These are phyloP conservation scores for Boletus rubroflammeus DNA, from an alignment of 768 basidiomycete species.

Conservation along the genomic window DNA sequence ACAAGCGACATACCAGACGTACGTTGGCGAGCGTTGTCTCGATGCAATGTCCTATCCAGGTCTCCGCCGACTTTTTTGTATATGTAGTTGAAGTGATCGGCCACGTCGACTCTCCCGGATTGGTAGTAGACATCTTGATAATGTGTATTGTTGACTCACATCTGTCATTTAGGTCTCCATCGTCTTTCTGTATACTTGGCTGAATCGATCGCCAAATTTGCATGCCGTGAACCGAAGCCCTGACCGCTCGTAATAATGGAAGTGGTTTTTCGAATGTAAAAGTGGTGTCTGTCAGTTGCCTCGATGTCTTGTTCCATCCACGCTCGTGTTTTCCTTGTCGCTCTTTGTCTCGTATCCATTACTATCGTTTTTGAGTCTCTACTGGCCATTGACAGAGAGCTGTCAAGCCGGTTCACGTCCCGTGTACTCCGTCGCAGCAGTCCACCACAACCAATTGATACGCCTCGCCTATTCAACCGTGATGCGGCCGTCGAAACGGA, in stretches of 20 bases:
- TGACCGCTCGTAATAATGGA: no score
- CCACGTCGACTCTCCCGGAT: not conserved
- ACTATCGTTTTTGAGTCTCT: conserved; percentile 5
- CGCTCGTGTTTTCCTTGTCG: conserved; percentile 12
- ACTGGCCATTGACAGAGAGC: conserved; percentile 6
- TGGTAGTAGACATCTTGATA: not conserved
- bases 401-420: not conserved
- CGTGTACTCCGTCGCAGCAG: not conserved
- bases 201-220: no score
- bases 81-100: not conserved
- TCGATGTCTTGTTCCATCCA: conserved; percentile 5
- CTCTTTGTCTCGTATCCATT: conserved; percentile 15
- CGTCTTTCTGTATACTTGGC: not conserved
- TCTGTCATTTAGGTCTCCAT: not conserved
- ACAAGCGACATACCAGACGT: not conserved
- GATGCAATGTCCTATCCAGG: not conserved
- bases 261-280: not conserved
- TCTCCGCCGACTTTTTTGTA: not conserved
- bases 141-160: not conserved
- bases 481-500: not conserved
- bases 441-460: not conserved
- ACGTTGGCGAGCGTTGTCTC: not conserved
- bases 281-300: not conserved
- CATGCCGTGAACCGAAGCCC: no score
- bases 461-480: no score